Base-by-base conservation (phyloP, 2,329 filamentous ascomycete species). In the Colletotrichum neosansevieriae region DNA sequence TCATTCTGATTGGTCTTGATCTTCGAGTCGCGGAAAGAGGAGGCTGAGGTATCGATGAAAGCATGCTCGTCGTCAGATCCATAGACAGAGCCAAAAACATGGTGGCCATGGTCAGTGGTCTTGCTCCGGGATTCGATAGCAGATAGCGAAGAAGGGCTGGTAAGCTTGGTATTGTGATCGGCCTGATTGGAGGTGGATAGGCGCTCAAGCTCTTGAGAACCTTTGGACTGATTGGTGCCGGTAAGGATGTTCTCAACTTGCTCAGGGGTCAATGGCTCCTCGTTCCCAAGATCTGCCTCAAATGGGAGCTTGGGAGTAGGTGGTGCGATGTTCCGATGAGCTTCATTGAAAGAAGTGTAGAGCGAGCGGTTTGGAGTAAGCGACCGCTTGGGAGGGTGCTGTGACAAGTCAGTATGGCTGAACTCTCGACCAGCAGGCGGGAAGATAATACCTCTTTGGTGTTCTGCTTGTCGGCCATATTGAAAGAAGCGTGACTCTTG, bases 321-420 rank as follows among this genome's bases (percentile, higher is more conserved):
- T 5, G 50, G 67, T 12, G 67, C 62, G 21, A 71, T 70, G 21
- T 66, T 61, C 19, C 62, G 61, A 34, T 71, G 67, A 24, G 69
- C 69, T 32, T 71, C 69, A 5, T 51, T 53, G 32, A 70, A 70
- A 5, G 69, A 71, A 15, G 34, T 40, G 19, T 70, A 71, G 4
- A 71, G 45, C 21, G 67, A 36, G 15, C 62, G 62, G 21, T 69
- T 71, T 0, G 69, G 69, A 3, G 69, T 71, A 19, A 71, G 38
- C 9, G 61, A 70, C 9, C 69, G 67, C 62, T 70, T 67, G 10
- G 50, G 17, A 42, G 19, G 38, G 32, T 34, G 47, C 69, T 71
- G 34, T 17, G 11, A 3, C 34, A 32, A 10, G 50, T 66, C 3
- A 65, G 49, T 17, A 19, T 44, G 2, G 13, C 21, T 2, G 21